Conservation (phyloP, 257 asterid species). For the Lantana camara region DNA sequence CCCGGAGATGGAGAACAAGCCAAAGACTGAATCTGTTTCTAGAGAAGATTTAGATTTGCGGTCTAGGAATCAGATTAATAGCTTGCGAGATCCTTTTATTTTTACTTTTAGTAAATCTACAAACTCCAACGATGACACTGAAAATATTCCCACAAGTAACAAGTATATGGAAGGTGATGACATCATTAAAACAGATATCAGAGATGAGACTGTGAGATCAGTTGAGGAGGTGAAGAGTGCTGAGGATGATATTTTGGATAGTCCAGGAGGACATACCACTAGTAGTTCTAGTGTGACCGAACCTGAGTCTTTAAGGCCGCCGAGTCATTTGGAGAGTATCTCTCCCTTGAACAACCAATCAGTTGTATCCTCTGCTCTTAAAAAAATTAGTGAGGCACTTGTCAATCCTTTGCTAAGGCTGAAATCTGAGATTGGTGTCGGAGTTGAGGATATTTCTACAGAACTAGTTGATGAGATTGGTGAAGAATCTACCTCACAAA, state of each 20-base stretch:
- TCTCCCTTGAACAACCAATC: conserved; percentile 44
- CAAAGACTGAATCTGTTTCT: conserved; percentile 33
- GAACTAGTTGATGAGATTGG: conserved; percentile 65
- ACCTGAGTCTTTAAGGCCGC: conserved; percentile 42
- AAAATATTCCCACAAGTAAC: conserved; percentile 24
- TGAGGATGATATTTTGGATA: conserved; percentile 37
- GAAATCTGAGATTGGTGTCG: conserved; percentile 64
- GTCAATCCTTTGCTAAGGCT: conserved; percentile 56
- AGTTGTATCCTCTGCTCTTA: conserved; percentile 41
- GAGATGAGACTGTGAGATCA: conserved; percentile 33
- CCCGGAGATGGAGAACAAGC: conserved; percentile 34
- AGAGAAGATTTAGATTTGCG: conserved; percentile 39
- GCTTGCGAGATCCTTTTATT: conserved; percentile 55
- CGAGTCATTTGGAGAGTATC: conserved; percentile 32
- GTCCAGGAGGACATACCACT: conserved; percentile 39
- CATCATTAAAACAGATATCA: conserved; percentile 34
- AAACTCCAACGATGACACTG: conserved; percentile 32
- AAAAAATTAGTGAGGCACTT: conserved; percentile 43
- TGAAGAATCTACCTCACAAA: conserved; percentile 49
- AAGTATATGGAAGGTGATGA: conserved; percentile 39
- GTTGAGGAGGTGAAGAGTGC: conserved; percentile 44
- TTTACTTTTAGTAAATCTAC: conserved; percentile 40
- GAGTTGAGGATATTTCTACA: conserved; percentile 65
- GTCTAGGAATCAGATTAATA: conserved; percentile 38
- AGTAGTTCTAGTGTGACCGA: conserved; percentile 32